A percentile compares a stretch with the other conserved stretches of the same genome.
Conservation (phyloP, 192 early-diverging fungal species). For the Rhizophlyctis rosea region DNA sequence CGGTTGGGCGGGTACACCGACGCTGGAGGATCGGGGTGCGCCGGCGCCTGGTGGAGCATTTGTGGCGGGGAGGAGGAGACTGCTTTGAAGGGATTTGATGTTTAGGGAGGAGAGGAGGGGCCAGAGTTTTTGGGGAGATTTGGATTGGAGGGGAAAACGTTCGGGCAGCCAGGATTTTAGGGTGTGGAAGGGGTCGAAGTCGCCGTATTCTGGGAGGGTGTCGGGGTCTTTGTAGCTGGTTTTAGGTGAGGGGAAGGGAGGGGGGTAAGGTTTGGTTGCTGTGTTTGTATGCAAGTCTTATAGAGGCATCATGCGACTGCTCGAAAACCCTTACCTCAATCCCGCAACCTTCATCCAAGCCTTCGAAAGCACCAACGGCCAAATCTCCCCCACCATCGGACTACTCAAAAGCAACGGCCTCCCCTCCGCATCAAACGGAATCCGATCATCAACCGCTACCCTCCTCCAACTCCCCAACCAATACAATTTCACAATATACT, state of each 20-base stretch:
- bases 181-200: conserved; percentile 48
- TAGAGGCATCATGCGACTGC: no score
- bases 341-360: conserved; percentile 55
- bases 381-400: conserved; percentile 45
- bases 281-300: no score
- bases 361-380: conserved; percentile 58
- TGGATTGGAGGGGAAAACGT: conserved; percentile 25
- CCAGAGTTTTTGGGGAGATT: conserved; percentile 16
- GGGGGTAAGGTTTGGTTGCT: no score
- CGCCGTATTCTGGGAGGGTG: conserved; percentile 41
- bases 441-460: conserved; percentile 56
- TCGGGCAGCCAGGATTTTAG: conserved; percentile 55
- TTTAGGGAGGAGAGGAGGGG: conserved; percentile 22
- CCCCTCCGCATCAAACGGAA: conserved; percentile 57
- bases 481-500: conserved; percentile 61
- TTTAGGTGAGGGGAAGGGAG: not conserved
- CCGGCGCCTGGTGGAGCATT: conserved; percentile 3
- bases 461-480: conserved; percentile 64
- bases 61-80: no score
- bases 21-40: not conserved
- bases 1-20: not conserved
- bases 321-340: conserved; percentile 31
- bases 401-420: conserved; percentile 39
- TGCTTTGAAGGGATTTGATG: conserved; percentile 12
- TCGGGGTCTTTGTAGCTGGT: conserved; percentile 40